Base-by-base conservation (phyloP, 228 moss, liverwort and hornwort genomes). In the Sphagnum fallax region DNA sequence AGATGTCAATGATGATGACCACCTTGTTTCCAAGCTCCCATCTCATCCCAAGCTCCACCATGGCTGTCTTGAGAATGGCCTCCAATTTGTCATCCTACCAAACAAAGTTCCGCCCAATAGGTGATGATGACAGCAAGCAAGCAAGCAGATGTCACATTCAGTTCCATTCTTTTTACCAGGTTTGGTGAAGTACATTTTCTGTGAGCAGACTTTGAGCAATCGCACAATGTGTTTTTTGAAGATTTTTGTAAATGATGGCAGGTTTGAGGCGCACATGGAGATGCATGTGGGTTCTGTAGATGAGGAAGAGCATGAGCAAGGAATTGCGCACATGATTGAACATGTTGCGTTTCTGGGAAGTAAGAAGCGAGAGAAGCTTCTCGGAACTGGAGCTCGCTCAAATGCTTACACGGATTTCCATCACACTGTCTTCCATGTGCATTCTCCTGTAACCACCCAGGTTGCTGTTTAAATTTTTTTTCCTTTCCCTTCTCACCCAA, bases 211-310 rank as follows among this genome's bases (percentile, higher is more conserved):
- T 32, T 32, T 32, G 32, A 32, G 32, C 32, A 1, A 1, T 32
- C 2, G 2, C 32, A 32, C 32, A 32, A 32, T 32, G 32, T 32
- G 32, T 32, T 32, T 32, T 32, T 32, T 32, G 32, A 32, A 32
- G 32, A 32, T 32, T 32, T 32, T 32, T 32, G 32, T 32, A 32
- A 32, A 32, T 32, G 32, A 32, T 32, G 32, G 51, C 91, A 98
- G 98, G 72, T 98, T 98, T 72, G 98, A 98, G 86, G 98, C 98
- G 51, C 98, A 98, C 18, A 98, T 98, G 93, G 98, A 98, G 86
- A 98, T 98, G 98, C 98, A 98, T 78, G 98, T 98, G 4, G 98
- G 98, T 61, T 98, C 98, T 64, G 98, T 98, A 60, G 98, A 98
- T 76, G 98, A 98, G 75, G 77, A 77, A 62, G 93, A 94, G 65